Evolutionary conservation across 768 basidiomycete species (phyloP).

Genomic region (Leccinum truebloodii): DNA sequence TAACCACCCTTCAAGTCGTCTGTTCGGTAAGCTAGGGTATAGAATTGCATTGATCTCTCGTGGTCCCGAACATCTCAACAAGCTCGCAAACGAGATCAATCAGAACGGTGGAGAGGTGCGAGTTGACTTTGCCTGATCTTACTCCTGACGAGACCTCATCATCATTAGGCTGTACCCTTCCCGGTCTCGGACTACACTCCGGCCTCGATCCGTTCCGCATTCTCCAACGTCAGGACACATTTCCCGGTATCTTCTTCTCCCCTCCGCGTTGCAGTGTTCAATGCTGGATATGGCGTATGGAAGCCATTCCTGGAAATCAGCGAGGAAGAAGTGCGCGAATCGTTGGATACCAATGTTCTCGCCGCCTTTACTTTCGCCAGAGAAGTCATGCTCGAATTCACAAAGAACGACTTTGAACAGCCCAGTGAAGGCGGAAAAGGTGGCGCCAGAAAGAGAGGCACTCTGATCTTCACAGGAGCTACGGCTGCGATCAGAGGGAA

Average conservation of each 20-base stretch:
- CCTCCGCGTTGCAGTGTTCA: constrained; percentile 66
- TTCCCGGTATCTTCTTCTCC: constrained; percentile 50
- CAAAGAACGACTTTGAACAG: constrained; percentile 47
- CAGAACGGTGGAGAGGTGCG: constrained; percentile 56
- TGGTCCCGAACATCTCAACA: constrained; percentile 50
- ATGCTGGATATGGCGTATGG: constrained; percentile 57
- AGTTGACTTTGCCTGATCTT: constrained; percentile 8
- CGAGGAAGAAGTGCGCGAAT: constrained; percentile 53
- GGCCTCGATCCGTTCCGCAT: constrained; percentile 50
- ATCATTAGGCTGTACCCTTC: constrained; percentile 59
- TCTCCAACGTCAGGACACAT: constrained; percentile 44
- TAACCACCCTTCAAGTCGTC: constrained; percentile 41
- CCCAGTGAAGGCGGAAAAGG: constrained; percentile 40
- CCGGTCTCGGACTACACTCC: constrained; percentile 52
- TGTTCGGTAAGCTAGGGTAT: constrained; percentile 64
- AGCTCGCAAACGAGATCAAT: constrained; percentile 56
- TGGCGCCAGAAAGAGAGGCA: constrained; percentile 57
- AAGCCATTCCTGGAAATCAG: constrained; percentile 69
- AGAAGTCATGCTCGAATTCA: constrained; percentile 59
- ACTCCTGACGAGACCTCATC: not conserved
- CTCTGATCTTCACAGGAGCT: constrained; percentile 72
- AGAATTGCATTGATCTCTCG: constrained; percentile 67
- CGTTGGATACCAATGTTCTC: constrained; percentile 52
- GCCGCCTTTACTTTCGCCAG: constrained; percentile 66
- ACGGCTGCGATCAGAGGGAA: constrained; percentile 70